Evolutionary conservation across 805 yeast genomes (phyloP).

Genomic region (Candida ficus): DNA sequence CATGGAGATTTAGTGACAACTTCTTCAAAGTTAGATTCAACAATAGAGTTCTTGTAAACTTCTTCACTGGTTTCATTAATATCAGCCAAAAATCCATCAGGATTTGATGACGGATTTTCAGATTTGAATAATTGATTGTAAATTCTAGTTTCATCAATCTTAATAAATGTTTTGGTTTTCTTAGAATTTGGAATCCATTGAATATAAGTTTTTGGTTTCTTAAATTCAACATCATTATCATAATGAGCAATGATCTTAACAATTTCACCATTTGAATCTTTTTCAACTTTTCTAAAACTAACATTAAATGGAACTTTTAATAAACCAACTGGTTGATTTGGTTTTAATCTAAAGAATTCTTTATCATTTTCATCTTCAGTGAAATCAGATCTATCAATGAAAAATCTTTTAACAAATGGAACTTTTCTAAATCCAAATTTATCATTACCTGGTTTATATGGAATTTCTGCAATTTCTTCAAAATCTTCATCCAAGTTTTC

Average conservation of each 20-base stretch:
- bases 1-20: constrained; percentile 71
- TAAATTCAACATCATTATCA: constrained; percentile 49
- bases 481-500: constrained; percentile 77
- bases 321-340: constrained; percentile 91
- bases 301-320: constrained; percentile 86
- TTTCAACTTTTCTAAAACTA: constrained; percentile 62
- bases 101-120: constrained; percentile 85
- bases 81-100: constrained; percentile 84
- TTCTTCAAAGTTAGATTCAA: constrained; percentile 74
- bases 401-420: constrained; percentile 71
- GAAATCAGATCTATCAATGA: constrained; percentile 87
- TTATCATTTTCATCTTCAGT: constrained; percentile 50
- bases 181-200: constrained; percentile 89
- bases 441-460: constrained; percentile 84
- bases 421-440: constrained; percentile 72
- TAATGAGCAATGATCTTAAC: constrained; percentile 73
- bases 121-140: constrained; percentile 85
- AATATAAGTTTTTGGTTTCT: constrained; percentile 84
- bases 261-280: constrained; percentile 57
- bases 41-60: constrained; percentile 55
- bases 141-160: constrained; percentile 71
- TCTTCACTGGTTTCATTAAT: constrained; percentile 77
- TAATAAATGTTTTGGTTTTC: constrained; percentile 57
- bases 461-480: constrained; percentile 66
- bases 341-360: constrained; percentile 91